Evolutionary conservation across 208 protist species (phyloP).

Genomic region (Leishmania lainsoni): DNA sequence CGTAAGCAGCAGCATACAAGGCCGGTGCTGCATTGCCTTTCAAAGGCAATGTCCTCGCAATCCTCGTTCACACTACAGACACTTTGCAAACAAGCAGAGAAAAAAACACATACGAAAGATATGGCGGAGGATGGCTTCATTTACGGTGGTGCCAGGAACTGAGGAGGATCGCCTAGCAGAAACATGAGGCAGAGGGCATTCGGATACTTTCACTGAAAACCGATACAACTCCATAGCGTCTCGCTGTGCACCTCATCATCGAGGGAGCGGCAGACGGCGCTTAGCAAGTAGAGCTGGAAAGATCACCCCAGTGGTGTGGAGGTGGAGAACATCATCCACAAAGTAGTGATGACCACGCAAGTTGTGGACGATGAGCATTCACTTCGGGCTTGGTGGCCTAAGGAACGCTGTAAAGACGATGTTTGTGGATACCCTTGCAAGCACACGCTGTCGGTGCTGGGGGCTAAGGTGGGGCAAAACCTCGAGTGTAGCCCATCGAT

Average conservation of each 20-base stretch:
- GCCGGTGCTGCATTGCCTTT: not conserved
- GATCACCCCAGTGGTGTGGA: slow-evolving; percentile 36
- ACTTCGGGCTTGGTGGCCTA: slow-evolving; percentile 18
- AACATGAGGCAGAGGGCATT: not conserved
- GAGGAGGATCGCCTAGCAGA: not conserved
- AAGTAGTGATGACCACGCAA: slow-evolving; percentile 28
- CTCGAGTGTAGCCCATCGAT: slow-evolving; percentile 37
- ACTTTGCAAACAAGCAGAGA: not conserved
- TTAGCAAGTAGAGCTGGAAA: slow-evolving; percentile 44
- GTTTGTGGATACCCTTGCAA: slow-evolving; percentile 40
- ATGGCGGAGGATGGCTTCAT: not conserved
- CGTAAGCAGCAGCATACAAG: not conserved
- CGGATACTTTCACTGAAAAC: not conserved
- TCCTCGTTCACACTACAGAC: not conserved
- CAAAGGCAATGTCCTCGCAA: not conserved
- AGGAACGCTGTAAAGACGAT: slow-evolving; percentile 27
- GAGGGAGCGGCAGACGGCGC: not conserved
- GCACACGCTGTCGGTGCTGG: slow-evolving; percentile 18
- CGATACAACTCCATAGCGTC: not conserved
- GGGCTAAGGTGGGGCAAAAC: slow-evolving; percentile 18
- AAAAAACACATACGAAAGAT: not conserved
- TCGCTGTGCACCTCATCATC: not conserved
- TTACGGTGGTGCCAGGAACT: not conserved
- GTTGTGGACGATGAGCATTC: slow-evolving; percentile 14
- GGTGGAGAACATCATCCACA: slow-evolving; percentile 37